Percentiles rank a stretch among this genome's conserved stretches.
These are phyloP conservation scores for Juncus effusus DNA, from an alignment of 176 grass and related monocot genomes.

Conservation along the genomic window DNA sequence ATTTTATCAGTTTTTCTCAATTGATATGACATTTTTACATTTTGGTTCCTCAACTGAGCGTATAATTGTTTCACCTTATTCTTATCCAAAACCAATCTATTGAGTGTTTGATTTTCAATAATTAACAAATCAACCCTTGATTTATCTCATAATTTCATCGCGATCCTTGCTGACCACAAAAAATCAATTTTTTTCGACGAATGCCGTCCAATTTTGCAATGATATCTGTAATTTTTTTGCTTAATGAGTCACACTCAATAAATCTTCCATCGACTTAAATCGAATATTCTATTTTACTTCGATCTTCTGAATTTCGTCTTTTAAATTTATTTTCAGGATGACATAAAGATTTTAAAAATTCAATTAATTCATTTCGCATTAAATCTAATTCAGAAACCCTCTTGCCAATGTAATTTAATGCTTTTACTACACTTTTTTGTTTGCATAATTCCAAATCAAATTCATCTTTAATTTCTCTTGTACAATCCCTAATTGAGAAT, in stretches of 20 bases:
- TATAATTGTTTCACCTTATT: conserved; percentile 59
- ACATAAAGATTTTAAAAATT: conserved; percentile 49
- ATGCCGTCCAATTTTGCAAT: conserved; percentile 75
- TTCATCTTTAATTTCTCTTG: conserved; percentile 55
- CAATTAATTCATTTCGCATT: conserved; percentile 67
- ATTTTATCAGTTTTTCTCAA: conserved; percentile 42
- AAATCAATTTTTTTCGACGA: conserved; percentile 33
- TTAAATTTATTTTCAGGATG: conserved; percentile 38
- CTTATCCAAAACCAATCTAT: conserved; percentile 55
- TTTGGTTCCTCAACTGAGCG: conserved; percentile 44
- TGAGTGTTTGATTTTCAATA: conserved; percentile 61
- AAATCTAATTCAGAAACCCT: conserved; percentile 51
- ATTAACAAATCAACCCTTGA: conserved; percentile 55
- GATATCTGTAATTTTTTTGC: conserved; percentile 70
- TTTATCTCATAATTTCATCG: conserved; percentile 52
- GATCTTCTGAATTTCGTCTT: conserved; percentile 44
- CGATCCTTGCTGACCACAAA: conserved; percentile 33
- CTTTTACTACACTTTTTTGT: conserved; percentile 48
- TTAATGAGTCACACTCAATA: conserved; percentile 65
- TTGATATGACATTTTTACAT: conserved; percentile 43
- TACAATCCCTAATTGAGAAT: conserved; percentile 59
- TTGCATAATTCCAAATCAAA: conserved; percentile 58
- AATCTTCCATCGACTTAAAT: conserved; percentile 38
- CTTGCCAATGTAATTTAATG: conserved; percentile 55
- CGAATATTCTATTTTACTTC: conserved; percentile 54